Evolutionary conservation across 352 stramenopile genomes (phyloP), one percentile per base, ranked within the genome.

Genomic region (Phytopythium ostracodes): DNA sequence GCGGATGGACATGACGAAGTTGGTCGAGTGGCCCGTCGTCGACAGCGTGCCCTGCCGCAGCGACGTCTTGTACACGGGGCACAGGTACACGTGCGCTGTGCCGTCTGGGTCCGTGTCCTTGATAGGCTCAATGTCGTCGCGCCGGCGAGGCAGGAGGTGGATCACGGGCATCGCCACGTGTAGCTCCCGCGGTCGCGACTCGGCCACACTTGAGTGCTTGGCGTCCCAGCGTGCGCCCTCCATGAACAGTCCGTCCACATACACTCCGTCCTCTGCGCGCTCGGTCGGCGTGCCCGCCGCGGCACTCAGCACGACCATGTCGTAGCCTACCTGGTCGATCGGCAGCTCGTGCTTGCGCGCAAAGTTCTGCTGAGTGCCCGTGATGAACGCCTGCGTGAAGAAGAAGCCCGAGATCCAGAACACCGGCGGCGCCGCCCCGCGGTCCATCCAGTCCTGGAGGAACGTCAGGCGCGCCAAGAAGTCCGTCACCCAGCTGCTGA

Each of bases 391-490:
- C 66, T 98, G 92, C 22, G 92, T 97, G 75, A 98, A 98, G 72
- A 97, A 98, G 75, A 98, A 98, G 0, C 92, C 93, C 18, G 84
- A 96, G 56, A 98, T 91, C 93, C 93, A 98, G 62, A 92, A 98
- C 46, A 97, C 88, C 0, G 79, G 75, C 0, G 93, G 93, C 1
- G 91, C 77, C 17, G 71, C 60, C 17, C 87, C 77, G 8, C 78
- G 76, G 33, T 87, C 81, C 56, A 97, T 72, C 92, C 92, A 98
- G 44, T 79, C 64, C 54, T 91, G 77, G 7, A 96, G 61, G 62
- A 93, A 95, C 7, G 84, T 62, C 31, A 98, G 65, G 4, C 92
- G 78, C 4, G 84, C 77, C 8, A 97, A 54, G 46, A 98, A 92
- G 63, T 98, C 92, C 0, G 78, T 91, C n/a, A 97, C 87, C 92